Evolutionary conservation across 2,329 filamentous ascomycete genomes (phyloP).

Genomic region (Fusarium sp.): DNA sequence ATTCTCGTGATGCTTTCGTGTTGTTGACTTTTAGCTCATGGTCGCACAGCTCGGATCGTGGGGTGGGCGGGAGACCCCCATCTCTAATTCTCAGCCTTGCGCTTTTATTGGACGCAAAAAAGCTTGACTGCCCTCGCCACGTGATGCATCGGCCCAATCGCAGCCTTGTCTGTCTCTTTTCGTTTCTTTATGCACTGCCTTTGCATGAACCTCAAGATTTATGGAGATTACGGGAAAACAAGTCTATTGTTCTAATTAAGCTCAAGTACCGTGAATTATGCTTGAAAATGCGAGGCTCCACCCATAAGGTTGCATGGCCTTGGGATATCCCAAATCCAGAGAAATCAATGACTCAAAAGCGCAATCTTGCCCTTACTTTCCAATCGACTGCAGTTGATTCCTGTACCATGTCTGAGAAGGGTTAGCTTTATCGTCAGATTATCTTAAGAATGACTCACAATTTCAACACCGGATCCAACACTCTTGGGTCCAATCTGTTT

Average conservation of each 20-base stretch:
- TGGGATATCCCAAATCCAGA: background rate
- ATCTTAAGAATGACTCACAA: background rate
- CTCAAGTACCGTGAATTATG: background rate
- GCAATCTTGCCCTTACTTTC: background rate
- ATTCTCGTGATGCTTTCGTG: background rate
- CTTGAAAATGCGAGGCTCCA: accelerated
- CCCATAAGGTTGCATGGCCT: accelerated
- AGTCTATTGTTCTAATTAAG: background rate
- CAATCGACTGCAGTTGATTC: conserved; percentile 22
- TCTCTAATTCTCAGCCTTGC: background rate
- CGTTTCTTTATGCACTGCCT: background rate
- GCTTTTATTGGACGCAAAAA: background rate
- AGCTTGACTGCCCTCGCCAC: background rate
- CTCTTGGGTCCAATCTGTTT: conserved; percentile 24
- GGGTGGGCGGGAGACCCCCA: background rate
- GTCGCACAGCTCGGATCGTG: background rate
- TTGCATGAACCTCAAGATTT: background rate
- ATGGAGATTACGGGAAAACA: background rate
- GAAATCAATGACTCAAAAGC: background rate
- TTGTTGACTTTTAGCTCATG: accelerated
- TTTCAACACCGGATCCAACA: conserved; percentile 30
- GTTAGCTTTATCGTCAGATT: background rate
- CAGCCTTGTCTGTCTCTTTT: background rate
- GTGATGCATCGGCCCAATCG: background rate
- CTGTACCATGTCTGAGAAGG: conserved; percentile 13